Evolutionary conservation across 2,329 filamentous ascomycete species (phyloP).

Genomic region (Hypoxylon sp.): DNA sequence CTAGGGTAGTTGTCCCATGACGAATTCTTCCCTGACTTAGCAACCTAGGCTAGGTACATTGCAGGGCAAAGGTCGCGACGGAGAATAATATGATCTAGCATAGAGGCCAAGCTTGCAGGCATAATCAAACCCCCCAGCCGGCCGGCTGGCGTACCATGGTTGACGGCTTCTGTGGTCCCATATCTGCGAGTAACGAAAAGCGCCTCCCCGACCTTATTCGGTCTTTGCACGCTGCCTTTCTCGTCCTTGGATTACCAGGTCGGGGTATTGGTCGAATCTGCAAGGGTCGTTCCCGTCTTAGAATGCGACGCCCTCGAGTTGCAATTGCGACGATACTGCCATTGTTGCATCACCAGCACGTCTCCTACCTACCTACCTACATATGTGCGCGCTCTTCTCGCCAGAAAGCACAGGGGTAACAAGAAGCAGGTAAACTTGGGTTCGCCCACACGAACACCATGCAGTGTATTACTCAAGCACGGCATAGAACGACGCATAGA

Average conservation of each 20-base stretch:
- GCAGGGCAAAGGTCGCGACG: conserved; percentile 5
- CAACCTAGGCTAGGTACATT: too few species aligned
- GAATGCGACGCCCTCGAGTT: conserved; percentile 23
- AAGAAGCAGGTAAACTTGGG: conserved; percentile 7
- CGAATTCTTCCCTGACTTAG: conserved; percentile 7
- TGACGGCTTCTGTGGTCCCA: conserved; percentile 13
- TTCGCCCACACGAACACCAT: not conserved
- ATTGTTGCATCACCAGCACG: too few species aligned
- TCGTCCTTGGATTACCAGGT: conserved; percentile 31
- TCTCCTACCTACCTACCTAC: too few species aligned
- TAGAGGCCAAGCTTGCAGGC: conserved; percentile 6
- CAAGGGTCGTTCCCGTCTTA: conserved; percentile 27
- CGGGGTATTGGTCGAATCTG: conserved; percentile 23
- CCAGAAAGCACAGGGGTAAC: conserved; percentile 23
- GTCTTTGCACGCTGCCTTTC: conserved; percentile 26
- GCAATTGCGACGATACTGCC: conserved; percentile 29
- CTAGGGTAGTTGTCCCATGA: too few species aligned
- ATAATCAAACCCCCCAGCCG: not conserved
- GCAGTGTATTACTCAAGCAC: conserved; percentile 13
- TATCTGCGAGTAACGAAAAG: conserved; percentile 24
- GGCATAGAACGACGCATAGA: conserved; percentile 16
- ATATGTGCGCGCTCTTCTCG: conserved; percentile 15
- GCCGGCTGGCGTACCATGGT: conserved; percentile 2
- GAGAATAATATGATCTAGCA: conserved; percentile 26
- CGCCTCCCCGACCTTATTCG: conserved; percentile 19